Percentiles rank a stretch among this genome's conserved stretches.
These are phyloP conservation scores for Diutina siamensis DNA, from an alignment of 1,139 yeast genomes.

Conservation along the genomic window DNA sequence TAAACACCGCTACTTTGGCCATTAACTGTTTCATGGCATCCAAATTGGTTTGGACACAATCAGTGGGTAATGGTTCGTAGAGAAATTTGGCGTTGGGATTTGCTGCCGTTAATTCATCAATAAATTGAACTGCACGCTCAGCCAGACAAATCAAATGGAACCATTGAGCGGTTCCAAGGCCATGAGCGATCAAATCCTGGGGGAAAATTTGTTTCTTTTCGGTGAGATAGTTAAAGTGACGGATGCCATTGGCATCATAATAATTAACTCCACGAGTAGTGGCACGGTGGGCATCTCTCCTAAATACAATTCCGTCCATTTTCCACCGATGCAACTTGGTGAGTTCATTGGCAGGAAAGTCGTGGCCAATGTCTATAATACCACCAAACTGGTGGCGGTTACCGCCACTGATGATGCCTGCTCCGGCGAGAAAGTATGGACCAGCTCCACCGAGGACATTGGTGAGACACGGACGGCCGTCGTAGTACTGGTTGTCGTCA, in stretches of 20 bases:
- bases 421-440: slow-evolving; percentile 71
- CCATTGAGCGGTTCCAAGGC: slow-evolving; percentile 29
- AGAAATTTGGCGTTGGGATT: slow-evolving; percentile 30
- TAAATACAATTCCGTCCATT: slow-evolving; percentile 39
- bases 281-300: slow-evolving; percentile 38
- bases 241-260: slow-evolving; percentile 51
- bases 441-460: slow-evolving; percentile 82
- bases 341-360: slow-evolving; percentile 48
- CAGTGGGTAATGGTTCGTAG: slow-evolving; percentile 85
- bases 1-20: slow-evolving; percentile 43
- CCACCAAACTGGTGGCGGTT: slow-evolving; percentile 39
- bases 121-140: slow-evolving; percentile 26
- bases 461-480: slow-evolving; percentile 32
- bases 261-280: slow-evolving; percentile 79
- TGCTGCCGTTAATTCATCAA: slow-evolving; percentile 12
- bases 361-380: slow-evolving; percentile 69
- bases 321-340: slow-evolving; percentile 46
- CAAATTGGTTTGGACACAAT: slow-evolving; percentile 43
- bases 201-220: slow-evolving; percentile 56
- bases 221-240: slow-evolving; percentile 35
- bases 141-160: slow-evolving; percentile 63
- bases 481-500: slow-evolving; percentile 67
- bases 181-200: slow-evolving; percentile 38
- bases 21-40: slow-evolving; percentile 29
- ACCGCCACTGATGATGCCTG: slow-evolving; percentile 40